phyloP scores from a whole-genome alignment of 192 early-diverging fungal species.

The Backusella tuberculispora region DNA sequence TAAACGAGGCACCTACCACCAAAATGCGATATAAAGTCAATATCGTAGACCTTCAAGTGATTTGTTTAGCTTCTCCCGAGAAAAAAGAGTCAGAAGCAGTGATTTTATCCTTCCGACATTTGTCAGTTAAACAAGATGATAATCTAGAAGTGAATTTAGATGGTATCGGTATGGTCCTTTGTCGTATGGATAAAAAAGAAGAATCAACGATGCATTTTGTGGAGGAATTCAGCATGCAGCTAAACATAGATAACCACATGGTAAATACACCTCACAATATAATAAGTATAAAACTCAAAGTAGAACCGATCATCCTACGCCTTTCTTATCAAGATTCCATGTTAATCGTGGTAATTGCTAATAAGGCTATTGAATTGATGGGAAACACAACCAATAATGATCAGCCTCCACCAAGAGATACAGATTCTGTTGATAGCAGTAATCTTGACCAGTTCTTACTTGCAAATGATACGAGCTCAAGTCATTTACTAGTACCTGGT shows the following conservation, averaged over 20 bases:
- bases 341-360: constrained; percentile 68
- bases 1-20: background rate
- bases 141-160: constrained; percentile 63
- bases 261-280: constrained; percentile 54
- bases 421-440: background rate
- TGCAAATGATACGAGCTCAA: background rate
- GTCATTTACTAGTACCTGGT: background rate
- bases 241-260: constrained; percentile 58
- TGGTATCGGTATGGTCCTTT: constrained; percentile 76
- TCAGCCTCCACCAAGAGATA: too few species aligned
- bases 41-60: constrained; percentile 74
- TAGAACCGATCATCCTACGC: constrained; percentile 70
- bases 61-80: constrained; percentile 69
- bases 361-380: constrained; percentile 55
- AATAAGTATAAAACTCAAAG: constrained; percentile 60
- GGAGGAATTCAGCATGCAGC: constrained; percentile 71
- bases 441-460: background rate
- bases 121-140: constrained; percentile 64
- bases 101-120: constrained; percentile 65
- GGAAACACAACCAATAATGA: constrained; percentile 18
- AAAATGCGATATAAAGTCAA: constrained; percentile 54
- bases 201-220: constrained; percentile 74
- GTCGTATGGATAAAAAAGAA: constrained; percentile 67
- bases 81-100: constrained; percentile 71
- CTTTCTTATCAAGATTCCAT: constrained; percentile 74